Percentiles rank a stretch among this genome's conserved stretches.
phyloP scores from a whole-genome alignment of 164 flowering plant genomes.

The Kalanchoe fedtschenkoi region DNA sequence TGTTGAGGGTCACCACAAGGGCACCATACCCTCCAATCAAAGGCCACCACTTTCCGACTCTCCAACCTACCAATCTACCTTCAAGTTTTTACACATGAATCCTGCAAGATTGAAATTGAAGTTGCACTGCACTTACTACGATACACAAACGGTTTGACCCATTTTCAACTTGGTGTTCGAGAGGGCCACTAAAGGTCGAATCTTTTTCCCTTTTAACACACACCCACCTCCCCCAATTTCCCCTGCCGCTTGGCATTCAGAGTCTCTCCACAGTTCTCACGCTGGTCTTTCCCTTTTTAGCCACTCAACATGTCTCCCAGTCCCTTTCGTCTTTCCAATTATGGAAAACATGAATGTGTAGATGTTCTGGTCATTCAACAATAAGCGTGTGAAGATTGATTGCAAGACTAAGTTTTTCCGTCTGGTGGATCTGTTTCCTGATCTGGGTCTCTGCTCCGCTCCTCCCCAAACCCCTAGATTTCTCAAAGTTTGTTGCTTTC shows the following conservation, averaged over 20 bases:
- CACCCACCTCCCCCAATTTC: too few relatives aligned
- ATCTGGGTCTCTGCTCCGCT: neutral
- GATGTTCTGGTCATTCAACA: neutral
- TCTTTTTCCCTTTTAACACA: neutral
- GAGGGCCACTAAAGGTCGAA: neutral
- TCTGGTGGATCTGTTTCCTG: neutral
- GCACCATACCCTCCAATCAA: constrained; percentile 37
- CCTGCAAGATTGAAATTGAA: neutral
- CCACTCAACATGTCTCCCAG: neutral
- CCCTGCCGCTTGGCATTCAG: too few relatives aligned
- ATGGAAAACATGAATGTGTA: neutral
- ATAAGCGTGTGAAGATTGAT: neutral
- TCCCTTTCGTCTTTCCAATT: neutral
- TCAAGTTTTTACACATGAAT: neutral
- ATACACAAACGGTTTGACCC: neutral
- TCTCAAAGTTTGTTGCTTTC: neutral
- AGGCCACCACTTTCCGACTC: constrained; percentile 25
- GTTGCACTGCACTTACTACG: too few relatives aligned
- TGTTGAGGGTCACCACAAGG: constrained; percentile 6
- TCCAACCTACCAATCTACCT: too few relatives aligned
- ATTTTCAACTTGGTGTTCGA: neutral
- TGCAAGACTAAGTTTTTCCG: neutral
- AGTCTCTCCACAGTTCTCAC: neutral
- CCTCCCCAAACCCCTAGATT: neutral
- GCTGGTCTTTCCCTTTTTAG: neutral